Evolutionary conservation across 2,329 filamentous ascomycete genomes (phyloP), one percentile per base, ranked within the genome.

Genomic region (Pyrenophora tritici-repentis): DNA sequence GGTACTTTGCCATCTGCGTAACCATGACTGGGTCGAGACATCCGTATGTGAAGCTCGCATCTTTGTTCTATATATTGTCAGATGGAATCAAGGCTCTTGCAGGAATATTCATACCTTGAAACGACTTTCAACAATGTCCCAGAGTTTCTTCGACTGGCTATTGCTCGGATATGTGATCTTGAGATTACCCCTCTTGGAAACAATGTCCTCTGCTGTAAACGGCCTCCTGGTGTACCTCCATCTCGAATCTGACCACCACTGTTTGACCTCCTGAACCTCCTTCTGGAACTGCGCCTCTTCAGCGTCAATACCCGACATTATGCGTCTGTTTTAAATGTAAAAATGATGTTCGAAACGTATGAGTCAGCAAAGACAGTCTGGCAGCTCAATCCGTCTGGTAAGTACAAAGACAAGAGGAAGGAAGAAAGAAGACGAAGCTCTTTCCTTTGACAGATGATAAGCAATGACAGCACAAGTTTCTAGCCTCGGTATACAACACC

Each of bases 1-100:
- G 83, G 76, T 95, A 97, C 78, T 97, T 96, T 67, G 93, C 93
- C 94, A 99, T 99, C 76, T 99, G 94, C 22, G 94, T 97, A 73
- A 99, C 84, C 90, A 97, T 97, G 49, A 96, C 96, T 9, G 94
- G 94, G 73, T 99, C 94, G 60, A 99, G 82, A 78, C 94, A 97
- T 69, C 94, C 94, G 73, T 97, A 99, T 50, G 94, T 99, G 79
- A 88, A 96, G 77, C 90, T 95, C 40, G 90, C 90, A 70, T 94
- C 89, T 67, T 86, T 85, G 70, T 83, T 89, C 90, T 96, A 63
- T 6, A 4, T n/a, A 31, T 18, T 29, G 38, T 72, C 38, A 70
- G 56, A 41, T 46, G 17, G 16, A 17, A 12, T 14, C n/a, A 44
- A 38, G 2, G 1, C 31, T 31, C 0, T 6, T 6, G 9, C 13